Base-by-base conservation (phyloP, 1,139 yeast genomes). In the Lizanozyma gosingica region DNA sequence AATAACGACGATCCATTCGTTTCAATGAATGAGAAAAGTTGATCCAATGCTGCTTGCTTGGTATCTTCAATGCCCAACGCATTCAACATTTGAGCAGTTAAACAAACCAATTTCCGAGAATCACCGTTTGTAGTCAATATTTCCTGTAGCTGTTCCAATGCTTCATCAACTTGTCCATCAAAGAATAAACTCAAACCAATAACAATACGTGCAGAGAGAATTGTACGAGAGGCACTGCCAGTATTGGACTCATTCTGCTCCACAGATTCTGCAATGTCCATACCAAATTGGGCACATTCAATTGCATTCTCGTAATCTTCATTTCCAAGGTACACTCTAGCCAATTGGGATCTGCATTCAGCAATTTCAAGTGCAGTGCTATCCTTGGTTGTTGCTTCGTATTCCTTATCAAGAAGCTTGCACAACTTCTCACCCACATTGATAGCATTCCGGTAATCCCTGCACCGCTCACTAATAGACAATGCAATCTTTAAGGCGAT, bases 81-180 rank as follows among this genome's bases (percentile, higher is more conserved):
- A 66, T 83, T 82, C 40, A 92, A 67, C 1, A 88, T 82, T 53
- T 87, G 95, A 0, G 94, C 78, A 18, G 86, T 72, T 34, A 92
- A 62, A 4, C 83, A 75, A 14, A 86, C 78, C n/a, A 87, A 69
- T 45, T 80, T 72, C 45, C 72, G 75, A 9, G 74, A 72, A 16
- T 79, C 73, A 15, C 67, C 61, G 41, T 72, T 53, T 8, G 51
- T 45, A 14, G 49, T 72, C 41, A 87, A 62, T 8, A 92, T 77
- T 34, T 64, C 58, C 46, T 76, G 79, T 53, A 90, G 80, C 52
- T 81, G 80, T 3, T 71, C 77, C 41, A 92, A 60, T 0, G 97
- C 78, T 8, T 68, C 71, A 42, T 77, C 82, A 54, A 82, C 78
- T 33, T 79, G 73, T 17, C 71, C 71, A 35, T 64, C 55, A 60